Evolutionary conservation across 2,329 filamentous ascomycete genomes (phyloP).

Genomic region (Fusarium sp.): DNA sequence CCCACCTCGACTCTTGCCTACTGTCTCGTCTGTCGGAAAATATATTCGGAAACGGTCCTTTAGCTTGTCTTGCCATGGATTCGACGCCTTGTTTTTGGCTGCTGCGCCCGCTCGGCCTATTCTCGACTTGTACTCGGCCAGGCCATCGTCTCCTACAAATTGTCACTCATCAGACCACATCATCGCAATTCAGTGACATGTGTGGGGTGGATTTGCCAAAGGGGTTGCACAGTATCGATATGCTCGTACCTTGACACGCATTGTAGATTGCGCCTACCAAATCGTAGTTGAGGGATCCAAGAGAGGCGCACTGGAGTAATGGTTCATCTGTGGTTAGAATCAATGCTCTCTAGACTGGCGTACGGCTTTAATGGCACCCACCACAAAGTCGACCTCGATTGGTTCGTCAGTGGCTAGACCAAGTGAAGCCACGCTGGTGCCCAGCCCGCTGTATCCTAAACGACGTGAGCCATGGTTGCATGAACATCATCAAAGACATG

Average conservation of each 20-base stretch:
- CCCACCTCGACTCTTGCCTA: constrained; percentile 73
- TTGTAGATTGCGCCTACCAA: constrained; percentile 71
- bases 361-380: constrained; percentile 54
- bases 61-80: constrained; percentile 44
- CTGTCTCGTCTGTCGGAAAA: constrained; percentile 81
- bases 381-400: constrained; percentile 79
- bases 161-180: constrained; percentile 33
- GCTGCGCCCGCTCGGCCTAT: constrained; percentile 46
- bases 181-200: constrained; percentile 15
- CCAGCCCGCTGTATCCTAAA: constrained; percentile 79
- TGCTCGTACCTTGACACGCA: constrained; percentile 64
- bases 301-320: constrained; percentile 74
- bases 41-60: constrained; percentile 76
- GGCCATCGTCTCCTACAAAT: constrained; percentile 53
- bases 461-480: constrained; percentile 42
- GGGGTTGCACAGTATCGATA: constrained; percentile 32
- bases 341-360: constrained; percentile 25
- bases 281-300: constrained; percentile 79
- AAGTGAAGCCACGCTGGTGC: constrained; percentile 72
- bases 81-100: constrained; percentile 41
- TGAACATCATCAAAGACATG: constrained; percentile 20
- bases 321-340: constrained; percentile 34
- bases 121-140: constrained; percentile 60
- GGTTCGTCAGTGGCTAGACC: constrained; percentile 67
- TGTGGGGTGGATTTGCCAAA: constrained; percentile 27